These are phyloP conservation scores for Rhododendron mucronatum DNA, from an alignment of 148 eudicot species.

Conservation along the genomic window DNA sequence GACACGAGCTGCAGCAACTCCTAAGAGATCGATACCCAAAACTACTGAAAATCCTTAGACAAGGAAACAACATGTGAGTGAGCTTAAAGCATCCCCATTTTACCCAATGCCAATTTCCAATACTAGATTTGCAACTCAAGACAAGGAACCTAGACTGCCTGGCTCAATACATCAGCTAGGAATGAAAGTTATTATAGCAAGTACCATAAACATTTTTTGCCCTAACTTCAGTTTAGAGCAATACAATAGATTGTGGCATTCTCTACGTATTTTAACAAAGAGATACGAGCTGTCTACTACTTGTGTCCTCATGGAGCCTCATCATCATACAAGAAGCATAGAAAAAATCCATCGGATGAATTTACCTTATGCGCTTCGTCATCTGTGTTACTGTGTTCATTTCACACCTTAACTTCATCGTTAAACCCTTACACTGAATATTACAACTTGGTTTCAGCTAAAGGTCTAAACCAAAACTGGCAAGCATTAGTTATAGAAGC, in stretches of 20 bases:
- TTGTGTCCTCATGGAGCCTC: background rate
- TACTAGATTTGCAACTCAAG: background rate
- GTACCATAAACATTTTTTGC: background rate
- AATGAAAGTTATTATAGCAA: background rate
- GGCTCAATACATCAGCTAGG: background rate
- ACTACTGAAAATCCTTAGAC: background rate
- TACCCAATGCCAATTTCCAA: background rate
- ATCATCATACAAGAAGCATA: background rate
- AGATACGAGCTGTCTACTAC: background rate
- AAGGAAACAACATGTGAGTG: background rate
- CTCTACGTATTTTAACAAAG: background rate
- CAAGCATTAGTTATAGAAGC: background rate
- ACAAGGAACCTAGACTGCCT: background rate
- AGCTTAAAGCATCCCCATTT: background rate
- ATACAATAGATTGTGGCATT: background rate
- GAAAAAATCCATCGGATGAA: background rate
- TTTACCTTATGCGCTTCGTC: background rate
- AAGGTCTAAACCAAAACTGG: background rate
- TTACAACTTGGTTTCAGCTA: background rate
- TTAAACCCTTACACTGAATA: background rate
- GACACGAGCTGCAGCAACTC: background rate
- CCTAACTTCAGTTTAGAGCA: background rate
- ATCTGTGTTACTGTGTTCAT: background rate
- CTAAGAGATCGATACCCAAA: background rate
- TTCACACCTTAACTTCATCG: background rate